These are phyloP conservation scores for Kentomonas sorsogonicus DNA, from an alignment of 208 protist genomes.

Conservation along the genomic window DNA sequence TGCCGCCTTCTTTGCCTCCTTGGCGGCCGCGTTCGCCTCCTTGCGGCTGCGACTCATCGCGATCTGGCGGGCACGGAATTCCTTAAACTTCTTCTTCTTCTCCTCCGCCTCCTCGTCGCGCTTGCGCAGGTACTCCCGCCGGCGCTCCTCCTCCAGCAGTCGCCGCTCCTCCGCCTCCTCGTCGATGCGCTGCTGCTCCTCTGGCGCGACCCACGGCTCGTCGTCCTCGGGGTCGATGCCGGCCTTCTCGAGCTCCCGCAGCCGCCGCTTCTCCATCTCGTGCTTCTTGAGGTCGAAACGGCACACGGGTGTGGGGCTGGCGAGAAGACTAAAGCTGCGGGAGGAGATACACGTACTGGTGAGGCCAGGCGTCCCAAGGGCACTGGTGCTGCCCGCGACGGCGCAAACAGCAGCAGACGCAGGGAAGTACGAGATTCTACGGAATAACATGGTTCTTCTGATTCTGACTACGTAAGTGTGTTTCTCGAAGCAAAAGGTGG, in stretches of 20 bases:
- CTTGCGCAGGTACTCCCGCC: slow-evolving; percentile 44
- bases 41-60: slow-evolving; percentile 71
- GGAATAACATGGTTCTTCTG: too few relatives aligned
- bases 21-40: slow-evolving; percentile 35
- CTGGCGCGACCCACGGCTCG: slow-evolving; percentile 54
- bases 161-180: slow-evolving; percentile 44
- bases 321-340: too few relatives aligned
- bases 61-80: slow-evolving; percentile 68
- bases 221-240: slow-evolving; percentile 56
- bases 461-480: background rate
- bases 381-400: too few relatives aligned
- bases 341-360: background rate
- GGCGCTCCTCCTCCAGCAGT: slow-evolving; percentile 49
- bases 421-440: too few relatives aligned
- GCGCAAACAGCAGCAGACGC: too few relatives aligned
- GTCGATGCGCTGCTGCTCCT: slow-evolving; percentile 70
- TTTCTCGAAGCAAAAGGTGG: background rate
- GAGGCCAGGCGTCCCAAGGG: too few relatives aligned
- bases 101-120: slow-evolving; percentile 53
- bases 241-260: slow-evolving; percentile 64
- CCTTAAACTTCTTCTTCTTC: slow-evolving; percentile 68
- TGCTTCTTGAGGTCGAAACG: slow-evolving; percentile 73
- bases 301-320: slow-evolving; percentile 12
- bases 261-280: slow-evolving; percentile 69
- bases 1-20: slow-evolving; percentile 25